Evolutionary conservation across 225 moss, liverwort and hornwort genomes (phyloP).

Genomic region (Neckera pumila): DNA sequence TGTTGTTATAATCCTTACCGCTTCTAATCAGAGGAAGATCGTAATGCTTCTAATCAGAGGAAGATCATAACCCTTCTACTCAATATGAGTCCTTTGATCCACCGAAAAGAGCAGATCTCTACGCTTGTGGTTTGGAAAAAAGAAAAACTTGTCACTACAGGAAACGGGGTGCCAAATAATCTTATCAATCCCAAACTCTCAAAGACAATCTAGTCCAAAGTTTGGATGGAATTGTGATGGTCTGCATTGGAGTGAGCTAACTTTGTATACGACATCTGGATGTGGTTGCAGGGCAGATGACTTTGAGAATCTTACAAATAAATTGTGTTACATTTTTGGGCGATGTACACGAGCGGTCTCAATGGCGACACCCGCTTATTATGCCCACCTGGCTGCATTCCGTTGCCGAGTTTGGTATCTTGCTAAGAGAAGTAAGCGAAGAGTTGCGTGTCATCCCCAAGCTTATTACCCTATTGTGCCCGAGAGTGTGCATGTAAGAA

Average conservation of each 20-base stretch:
- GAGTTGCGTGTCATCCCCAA: neutral
- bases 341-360: slow-evolving; percentile 23
- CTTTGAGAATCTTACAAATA: slow-evolving; percentile 24
- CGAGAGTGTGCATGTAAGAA: neutral
- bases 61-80: neutral
- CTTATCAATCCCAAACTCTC: too few species aligned
- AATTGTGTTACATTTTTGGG: slow-evolving; percentile 35
- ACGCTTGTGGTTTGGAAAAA: neutral
- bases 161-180: neutral
- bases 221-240: neutral
- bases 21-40: neutral
- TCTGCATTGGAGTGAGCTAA: neutral
- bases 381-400: slow-evolving; percentile 29
- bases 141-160: neutral
- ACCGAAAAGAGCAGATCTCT: too few species aligned
- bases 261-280: too few species aligned
- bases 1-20: neutral
- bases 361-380: slow-evolving; percentile 14
- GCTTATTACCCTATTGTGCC: neutral
- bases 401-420: slow-evolving; percentile 23
- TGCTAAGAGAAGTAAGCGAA: slow-evolving; percentile 1
- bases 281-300: slow-evolving; percentile 8
- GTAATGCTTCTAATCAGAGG: neutral
- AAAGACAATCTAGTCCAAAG: neutral
- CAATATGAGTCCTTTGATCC: neutral